phyloP scores from a whole-genome alignment of 345 rosid species.

The Eucalyptus polybractea region DNA sequence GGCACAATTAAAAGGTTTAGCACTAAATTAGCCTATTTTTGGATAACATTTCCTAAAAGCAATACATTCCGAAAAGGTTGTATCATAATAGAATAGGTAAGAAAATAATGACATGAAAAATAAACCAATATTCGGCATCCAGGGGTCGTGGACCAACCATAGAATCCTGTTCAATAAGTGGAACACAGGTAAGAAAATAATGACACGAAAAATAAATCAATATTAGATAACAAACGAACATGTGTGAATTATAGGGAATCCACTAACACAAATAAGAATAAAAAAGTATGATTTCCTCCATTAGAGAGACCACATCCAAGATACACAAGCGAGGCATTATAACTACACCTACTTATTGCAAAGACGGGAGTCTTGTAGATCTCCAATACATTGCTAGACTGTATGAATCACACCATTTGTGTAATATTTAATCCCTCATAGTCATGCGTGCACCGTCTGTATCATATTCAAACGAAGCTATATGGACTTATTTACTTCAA shows the following conservation, averaged over 20 bases:
- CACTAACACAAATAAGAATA: not conserved
- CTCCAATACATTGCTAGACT: not conserved
- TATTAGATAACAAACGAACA: not conserved
- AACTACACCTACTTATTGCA: not conserved
- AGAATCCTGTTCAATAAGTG: too few species aligned
- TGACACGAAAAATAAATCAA: not conserved
- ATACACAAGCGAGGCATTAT: not conserved
- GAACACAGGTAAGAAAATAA: not conserved
- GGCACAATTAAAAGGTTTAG: too few species aligned
- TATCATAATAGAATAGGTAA: too few species aligned
- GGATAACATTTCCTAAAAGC: too few species aligned
- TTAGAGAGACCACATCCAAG: not conserved
- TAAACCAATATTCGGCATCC: too few species aligned
- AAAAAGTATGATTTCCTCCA: not conserved
- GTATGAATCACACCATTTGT: not conserved
- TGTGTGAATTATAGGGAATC: not conserved
- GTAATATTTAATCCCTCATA: not conserved
- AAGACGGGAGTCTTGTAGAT: not conserved
- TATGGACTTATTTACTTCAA: not conserved
- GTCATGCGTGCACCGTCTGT: not conserved
- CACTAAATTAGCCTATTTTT: too few species aligned
- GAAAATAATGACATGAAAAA: too few species aligned
- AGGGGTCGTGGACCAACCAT: too few species aligned
- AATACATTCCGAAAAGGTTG: too few species aligned
- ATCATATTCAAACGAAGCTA: not conserved